phyloP scores from a whole-genome alignment of 805 yeast genomes.

The Candida insectalens region DNA sequence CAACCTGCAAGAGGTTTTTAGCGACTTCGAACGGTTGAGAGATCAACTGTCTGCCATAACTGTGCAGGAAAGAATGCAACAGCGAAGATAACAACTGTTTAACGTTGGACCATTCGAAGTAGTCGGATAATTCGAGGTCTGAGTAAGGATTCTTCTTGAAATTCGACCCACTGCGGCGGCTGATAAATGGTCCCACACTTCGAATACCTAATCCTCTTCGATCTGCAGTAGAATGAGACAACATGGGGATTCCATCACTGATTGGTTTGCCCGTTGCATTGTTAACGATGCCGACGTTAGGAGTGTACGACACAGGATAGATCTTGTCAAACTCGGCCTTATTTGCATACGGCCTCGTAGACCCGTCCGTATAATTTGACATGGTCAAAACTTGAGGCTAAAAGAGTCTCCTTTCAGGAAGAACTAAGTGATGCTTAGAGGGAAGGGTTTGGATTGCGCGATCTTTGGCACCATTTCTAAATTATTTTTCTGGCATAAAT shows the following conservation, averaged over 20 bases:
- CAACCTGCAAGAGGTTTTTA: constrained; percentile 71
- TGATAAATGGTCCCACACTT: constrained; percentile 3
- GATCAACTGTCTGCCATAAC: constrained; percentile 58
- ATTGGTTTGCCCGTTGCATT: constrained; percentile 24
- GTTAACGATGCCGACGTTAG: constrained; percentile 25
- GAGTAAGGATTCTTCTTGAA: constrained; percentile 30
- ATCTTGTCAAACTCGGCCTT: constrained; percentile 22
- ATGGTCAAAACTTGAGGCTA: constrained; percentile 10
- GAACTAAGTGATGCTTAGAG: neutral
- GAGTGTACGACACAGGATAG: constrained; percentile 25
- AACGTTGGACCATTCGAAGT: constrained; percentile 50
- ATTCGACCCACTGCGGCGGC: constrained; percentile 11
- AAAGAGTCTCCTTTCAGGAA: no score
- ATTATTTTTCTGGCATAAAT: neutral
- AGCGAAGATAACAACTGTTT: constrained; percentile 48
- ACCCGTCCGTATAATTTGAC: constrained; percentile 15
- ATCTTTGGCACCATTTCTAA: neutral
- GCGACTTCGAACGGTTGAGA: constrained; percentile 88
- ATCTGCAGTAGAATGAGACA: constrained; percentile 1
- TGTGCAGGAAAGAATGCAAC: constrained; percentile 50
- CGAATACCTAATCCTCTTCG: constrained; percentile 1
- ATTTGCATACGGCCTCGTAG: constrained; percentile 24
- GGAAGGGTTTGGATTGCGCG: no score
- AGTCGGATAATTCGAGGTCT: constrained; percentile 59
- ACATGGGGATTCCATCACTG: constrained; percentile 19